Base-by-base conservation (phyloP, 2,329 filamentous ascomycete genomes). In the Penicillium sp. region DNA sequence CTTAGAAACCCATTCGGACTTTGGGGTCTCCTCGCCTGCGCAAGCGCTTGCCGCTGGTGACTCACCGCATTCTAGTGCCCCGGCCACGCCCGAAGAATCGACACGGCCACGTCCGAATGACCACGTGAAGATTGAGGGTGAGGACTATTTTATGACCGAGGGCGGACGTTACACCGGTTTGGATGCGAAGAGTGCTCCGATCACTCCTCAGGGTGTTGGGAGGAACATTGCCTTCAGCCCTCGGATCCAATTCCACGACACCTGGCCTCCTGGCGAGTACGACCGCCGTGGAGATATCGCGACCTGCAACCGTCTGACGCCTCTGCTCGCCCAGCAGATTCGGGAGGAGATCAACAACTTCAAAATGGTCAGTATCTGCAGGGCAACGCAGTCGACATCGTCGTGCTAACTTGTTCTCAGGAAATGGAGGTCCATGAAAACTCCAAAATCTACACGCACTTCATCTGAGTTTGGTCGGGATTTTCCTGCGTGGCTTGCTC, bases 351-450 rank as follows among this genome's bases (percentile, higher is more conserved):
- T 98, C 60, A 98, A 98, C 74, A 94, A 85, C 60, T 98, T 98
- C 78, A 98, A 98, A 71, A 98, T 98, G 93, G 89, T 93, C 75
- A 52, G 84, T 72, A 23, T 35, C 6, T 22, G 20, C 13, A 27
- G 11, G 4, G 1, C 1, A 16, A 27, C 6, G 20, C 13, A 4
- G 6, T 29, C 10, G 10, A 1, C n/a, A 7, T 23, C 23, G 1
- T 13, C 28, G n/a, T 35, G 2, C 26, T 36, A 4, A 44, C 42
- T 56, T 50, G 28, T 56, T 75, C 80, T 31, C 52, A 97, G 93
- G 93, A 98, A 76, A 98, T 98, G 93, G 93, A 97, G 77, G 93
- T 98, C 63, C 93, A 98, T 70, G 93, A 97, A 73, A 88, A 86
- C 68, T 97, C 93, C 58, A 98, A 97, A 76, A 90, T 96, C 65